Evolutionary conservation across 2,329 filamentous ascomycete genomes (phyloP).

Genomic region (Aureobasidium sp.): DNA sequence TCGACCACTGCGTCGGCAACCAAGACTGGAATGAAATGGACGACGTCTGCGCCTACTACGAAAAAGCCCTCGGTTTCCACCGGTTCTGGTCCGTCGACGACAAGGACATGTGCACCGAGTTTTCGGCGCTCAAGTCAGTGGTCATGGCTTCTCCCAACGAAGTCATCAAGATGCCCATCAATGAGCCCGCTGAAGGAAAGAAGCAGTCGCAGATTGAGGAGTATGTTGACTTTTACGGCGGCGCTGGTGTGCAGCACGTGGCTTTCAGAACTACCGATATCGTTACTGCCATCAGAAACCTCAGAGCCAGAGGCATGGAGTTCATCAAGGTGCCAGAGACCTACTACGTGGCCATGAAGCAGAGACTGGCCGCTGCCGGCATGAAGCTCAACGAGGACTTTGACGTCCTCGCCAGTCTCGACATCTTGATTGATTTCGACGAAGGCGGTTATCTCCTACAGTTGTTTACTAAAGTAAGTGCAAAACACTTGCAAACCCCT

Average conservation of each 20-base stretch:
- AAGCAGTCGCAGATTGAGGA: slow-evolving; percentile 94
- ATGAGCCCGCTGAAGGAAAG: slow-evolving; percentile 85
- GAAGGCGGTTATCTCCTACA: slow-evolving; percentile 77
- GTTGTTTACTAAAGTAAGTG: slow-evolving; percentile 46
- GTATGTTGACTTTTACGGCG: slow-evolving; percentile 76
- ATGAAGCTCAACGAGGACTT: slow-evolving; percentile 68
- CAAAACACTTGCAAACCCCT: neutral
- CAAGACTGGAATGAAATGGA: slow-evolving; percentile 92
- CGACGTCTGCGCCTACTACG: slow-evolving; percentile 63
- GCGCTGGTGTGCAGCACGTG: slow-evolving; percentile 88
- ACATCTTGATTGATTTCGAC: slow-evolving; percentile 93
- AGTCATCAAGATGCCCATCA: slow-evolving; percentile 95
- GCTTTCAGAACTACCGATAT: slow-evolving; percentile 79
- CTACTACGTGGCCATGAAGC: slow-evolving; percentile 74
- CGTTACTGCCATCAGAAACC: slow-evolving; percentile 64
- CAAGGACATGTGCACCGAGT: slow-evolving; percentile 86
- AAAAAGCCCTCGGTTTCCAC: slow-evolving; percentile 84
- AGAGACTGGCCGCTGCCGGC: slow-evolving; percentile 58
- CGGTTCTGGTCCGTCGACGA: slow-evolving; percentile 98
- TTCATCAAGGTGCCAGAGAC: slow-evolving; percentile 86
- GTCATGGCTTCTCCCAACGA: slow-evolving; percentile 86
- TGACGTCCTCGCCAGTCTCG: slow-evolving; percentile 65
- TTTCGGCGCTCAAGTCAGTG: slow-evolving; percentile 77
- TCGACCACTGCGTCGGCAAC: slow-evolving; percentile 97
- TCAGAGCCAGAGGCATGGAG: slow-evolving; percentile 81